A percentile compares a stretch with the other conserved stretches of the same genome.
Conservation (phyloP, 371 early-diverging fungal species). For the Rhizopus arrhizus region DNA sequence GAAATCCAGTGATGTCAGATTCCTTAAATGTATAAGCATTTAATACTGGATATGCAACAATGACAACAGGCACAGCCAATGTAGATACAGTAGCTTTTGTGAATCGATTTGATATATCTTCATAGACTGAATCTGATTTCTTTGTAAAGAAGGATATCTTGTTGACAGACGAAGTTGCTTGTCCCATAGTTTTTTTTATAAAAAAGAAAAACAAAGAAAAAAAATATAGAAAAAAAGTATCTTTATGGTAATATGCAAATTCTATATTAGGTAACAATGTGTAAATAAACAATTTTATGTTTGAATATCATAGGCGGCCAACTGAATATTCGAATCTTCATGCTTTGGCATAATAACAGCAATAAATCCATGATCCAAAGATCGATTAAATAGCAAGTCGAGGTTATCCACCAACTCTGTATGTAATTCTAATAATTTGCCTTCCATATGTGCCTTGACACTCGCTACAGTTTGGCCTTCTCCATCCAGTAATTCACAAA, state of each 20-base stretch:
- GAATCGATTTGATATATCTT: conserved; percentile 45
- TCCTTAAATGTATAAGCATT: conserved; percentile 49
- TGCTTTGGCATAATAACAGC: conserved; percentile 44
- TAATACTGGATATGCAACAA: conserved; percentile 51
- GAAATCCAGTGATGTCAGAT: conserved; percentile 45
- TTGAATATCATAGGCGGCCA: conserved; percentile 27
- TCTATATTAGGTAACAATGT: neutral
- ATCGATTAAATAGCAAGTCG: conserved; percentile 19
- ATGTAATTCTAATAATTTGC: conserved; percentile 48
- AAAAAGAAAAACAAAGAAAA: conserved; percentile 10
- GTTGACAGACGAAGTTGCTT: conserved; percentile 38
- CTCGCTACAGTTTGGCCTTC: conserved; percentile 21
- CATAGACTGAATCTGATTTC: conserved; percentile 30
- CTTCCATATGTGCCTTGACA: conserved; percentile 43
- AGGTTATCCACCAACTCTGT: conserved; percentile 29
- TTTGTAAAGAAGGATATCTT: conserved; percentile 26
- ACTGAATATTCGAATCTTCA: conserved; percentile 32
- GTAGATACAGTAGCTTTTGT: conserved; percentile 47
- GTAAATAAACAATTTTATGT: neutral
- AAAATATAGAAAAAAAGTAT: neutral
- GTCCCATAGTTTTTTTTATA: conserved; percentile 34
- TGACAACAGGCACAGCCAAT: conserved; percentile 47
- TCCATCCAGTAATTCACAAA: conserved; percentile 26
- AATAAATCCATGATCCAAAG: conserved; percentile 47
- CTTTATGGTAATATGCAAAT: neutral